Conservation (phyloP, 352 stramenopile genomes). For the Pilasporangium apinafurcum region DNA sequence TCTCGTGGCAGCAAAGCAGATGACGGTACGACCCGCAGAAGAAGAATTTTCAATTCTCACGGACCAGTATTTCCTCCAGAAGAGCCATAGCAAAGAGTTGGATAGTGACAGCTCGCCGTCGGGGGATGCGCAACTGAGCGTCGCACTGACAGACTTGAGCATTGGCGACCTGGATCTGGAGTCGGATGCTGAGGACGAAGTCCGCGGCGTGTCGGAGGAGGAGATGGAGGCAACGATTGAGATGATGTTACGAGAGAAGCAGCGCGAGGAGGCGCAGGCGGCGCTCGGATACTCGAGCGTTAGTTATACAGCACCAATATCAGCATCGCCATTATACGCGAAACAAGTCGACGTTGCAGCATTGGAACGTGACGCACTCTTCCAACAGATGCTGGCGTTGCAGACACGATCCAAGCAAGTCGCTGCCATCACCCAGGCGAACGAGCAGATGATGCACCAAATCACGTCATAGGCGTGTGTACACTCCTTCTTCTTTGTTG, state of each 20-base stretch:
- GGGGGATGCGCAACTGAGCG: too few species aligned
- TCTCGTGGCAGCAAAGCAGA: slow-evolving; percentile 15
- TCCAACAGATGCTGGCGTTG: slow-evolving; percentile 31
- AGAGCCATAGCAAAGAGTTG: too few species aligned
- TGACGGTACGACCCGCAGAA: slow-evolving; percentile 14
- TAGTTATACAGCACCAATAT: background rate
- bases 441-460: slow-evolving; percentile 33
- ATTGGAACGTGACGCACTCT: slow-evolving; percentile 6
- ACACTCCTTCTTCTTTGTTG: background rate
- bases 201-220: slow-evolving; percentile 9
- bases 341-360: background rate
- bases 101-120: too few species aligned
- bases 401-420: slow-evolving; percentile 29
- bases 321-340: too few species aligned
- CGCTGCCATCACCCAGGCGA: slow-evolving; percentile 34
- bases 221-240: slow-evolving; percentile 11
- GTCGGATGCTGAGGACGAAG: slow-evolving; percentile 7
- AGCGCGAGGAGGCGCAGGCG: too few species aligned
- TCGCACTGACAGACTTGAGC: too few species aligned
- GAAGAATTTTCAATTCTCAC: slow-evolving; percentile 4
- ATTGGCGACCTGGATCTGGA: too few species aligned
- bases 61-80: slow-evolving; percentile 3
- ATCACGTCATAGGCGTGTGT: slow-evolving; percentile 1
- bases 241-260: too few species aligned
- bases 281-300: too few species aligned